Percentiles rank a stretch among this genome's conserved stretches.
phyloP scores from a whole-genome alignment of 768 basidiomycete genomes.

The Lentinula aciculospora region DNA sequence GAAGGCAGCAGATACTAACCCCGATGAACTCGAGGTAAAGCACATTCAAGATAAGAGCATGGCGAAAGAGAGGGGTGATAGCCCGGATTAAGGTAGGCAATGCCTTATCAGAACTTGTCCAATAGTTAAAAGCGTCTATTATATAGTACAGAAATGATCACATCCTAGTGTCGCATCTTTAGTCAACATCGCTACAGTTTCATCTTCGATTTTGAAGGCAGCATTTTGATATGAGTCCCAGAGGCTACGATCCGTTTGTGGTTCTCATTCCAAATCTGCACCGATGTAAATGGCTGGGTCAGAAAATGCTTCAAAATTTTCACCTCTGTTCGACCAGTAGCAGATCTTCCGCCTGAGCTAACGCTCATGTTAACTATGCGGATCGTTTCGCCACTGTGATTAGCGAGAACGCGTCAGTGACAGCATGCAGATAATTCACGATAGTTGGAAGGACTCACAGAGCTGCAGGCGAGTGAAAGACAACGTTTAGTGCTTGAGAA shows the following conservation, averaged over 20 bases:
- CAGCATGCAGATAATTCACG: neutral
- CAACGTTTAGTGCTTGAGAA: constrained; percentile 26
- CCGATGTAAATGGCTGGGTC: neutral
- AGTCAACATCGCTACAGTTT: neutral
- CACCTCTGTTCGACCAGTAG: constrained; percentile 29
- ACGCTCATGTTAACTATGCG: constrained; percentile 27
- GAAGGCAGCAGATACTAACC: too few relatives aligned
- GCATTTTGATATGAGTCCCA: constrained; percentile 28
- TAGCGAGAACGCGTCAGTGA: neutral
- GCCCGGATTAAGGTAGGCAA: too few relatives aligned
- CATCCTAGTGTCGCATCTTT: too few relatives aligned
- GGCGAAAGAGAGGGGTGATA: too few relatives aligned
- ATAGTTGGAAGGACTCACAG: constrained; percentile 15
- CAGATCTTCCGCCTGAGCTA: constrained; percentile 19
- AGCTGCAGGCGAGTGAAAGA: constrained; percentile 28
- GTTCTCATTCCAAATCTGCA: constrained; percentile 28
- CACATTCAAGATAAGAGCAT: too few relatives aligned
- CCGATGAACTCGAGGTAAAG: too few relatives aligned
- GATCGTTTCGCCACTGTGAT: constrained; percentile 21
- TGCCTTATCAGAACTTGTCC: too few relatives aligned
- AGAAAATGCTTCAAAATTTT: neutral
- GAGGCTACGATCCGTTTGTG: constrained; percentile 24
- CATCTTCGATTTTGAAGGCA: constrained; percentile 13
- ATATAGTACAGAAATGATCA: too few relatives aligned
- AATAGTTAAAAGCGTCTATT: too few relatives aligned